These are phyloP conservation scores for Nakaseomyces sp. DNA, from an alignment of 1,139 yeast species.

Conservation along the genomic window DNA sequence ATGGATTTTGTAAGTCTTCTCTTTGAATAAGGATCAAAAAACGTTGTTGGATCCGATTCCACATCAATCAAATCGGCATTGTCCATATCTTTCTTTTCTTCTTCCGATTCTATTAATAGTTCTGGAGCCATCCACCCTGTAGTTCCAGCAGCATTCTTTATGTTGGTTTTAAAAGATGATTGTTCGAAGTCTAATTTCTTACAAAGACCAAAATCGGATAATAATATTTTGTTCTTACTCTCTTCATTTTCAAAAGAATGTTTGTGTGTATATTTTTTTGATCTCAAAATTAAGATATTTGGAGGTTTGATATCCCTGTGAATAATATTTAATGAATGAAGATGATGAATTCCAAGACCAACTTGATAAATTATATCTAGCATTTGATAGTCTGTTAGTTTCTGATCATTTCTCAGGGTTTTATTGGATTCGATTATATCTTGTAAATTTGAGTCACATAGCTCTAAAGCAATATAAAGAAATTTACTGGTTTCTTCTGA, in stretches of 20 bases:
- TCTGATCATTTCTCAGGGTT: conserved; percentile 31
- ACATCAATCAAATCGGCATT: conserved; percentile 11
- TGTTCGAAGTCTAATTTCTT: conserved; percentile 87
- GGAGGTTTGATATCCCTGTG: conserved; percentile 96
- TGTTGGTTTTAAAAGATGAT: conserved; percentile 86
- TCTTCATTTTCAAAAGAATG: conserved; percentile 12
- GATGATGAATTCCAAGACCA: conserved; percentile 75
- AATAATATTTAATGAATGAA: conserved; percentile 85
- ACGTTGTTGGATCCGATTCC: conserved; percentile 2
- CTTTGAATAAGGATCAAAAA: conserved; percentile 35
- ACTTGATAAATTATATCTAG: conserved; percentile 64
- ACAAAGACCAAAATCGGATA: conserved; percentile 94
- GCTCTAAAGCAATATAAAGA: conserved; percentile 83
- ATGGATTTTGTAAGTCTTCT: conserved; percentile 81
- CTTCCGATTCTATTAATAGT: conserved; percentile 34
- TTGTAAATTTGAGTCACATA: conserved; percentile 83
- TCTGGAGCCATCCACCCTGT: conserved; percentile 99
- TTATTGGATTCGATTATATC: conserved; percentile 59
- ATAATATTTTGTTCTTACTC: conserved; percentile 54
- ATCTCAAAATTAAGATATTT: conserved; percentile 77
- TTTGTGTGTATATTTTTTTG: conserved; percentile 34
- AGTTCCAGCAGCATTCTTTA: conserved; percentile 92
- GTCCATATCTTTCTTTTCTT: conserved; percentile 5
- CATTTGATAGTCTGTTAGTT: conserved; percentile 36
- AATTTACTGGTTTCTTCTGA: conserved; percentile 83